Base-by-base conservation (phyloP, 2,329 filamentous ascomycete species). In the Verticillium albo-atrum region DNA sequence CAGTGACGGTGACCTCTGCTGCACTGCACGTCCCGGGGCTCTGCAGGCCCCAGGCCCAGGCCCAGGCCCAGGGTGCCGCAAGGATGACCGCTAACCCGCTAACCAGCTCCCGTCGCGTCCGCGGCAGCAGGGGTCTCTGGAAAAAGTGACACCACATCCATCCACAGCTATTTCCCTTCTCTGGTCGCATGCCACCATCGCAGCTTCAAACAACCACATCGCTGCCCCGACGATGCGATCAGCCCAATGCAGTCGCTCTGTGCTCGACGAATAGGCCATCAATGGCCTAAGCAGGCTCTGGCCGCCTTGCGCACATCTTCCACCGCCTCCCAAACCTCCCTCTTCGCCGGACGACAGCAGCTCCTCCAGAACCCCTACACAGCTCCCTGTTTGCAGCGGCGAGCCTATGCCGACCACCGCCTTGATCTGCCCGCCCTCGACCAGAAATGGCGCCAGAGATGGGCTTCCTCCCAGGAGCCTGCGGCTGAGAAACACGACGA, bases 361-460 rank as follows among this genome's bases (percentile, higher is more conserved):
- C n/a, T n/a, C 30, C 30, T 32, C 30, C 2, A n/a, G 10, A 20
- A 17, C 7, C 14, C 51, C 2, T 26, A 30, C 25, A 27, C 25
- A 3, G 25, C 51, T 53, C 25, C 27, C 51, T 30, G 27, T 53
- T 26, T 55, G 5, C 55, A 64, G 55, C 67, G 64, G 63, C 68
- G 75, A 63, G 70, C 66, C 60, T 79, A 78, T 55, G 74, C 77
- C 20, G 68, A 66, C 34, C 59, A 55, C 37, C 42, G 67, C 62
- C 71, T 85, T 55, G 73, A 85, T 62, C 72, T 85, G 23, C 72
- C 71, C 10, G 72, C 76, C 4, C 68, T 85, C 23, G 79, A 82
- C 62, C 62, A 71, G 57, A 84, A 84, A 73, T 86, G 83, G 83
- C 79, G 78, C 3, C 68, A 73, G 50, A 71, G 67, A 63, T 84